Base-by-base conservation (phyloP, 306 rosid species). In the Fragaria nilgerrensis region DNA sequence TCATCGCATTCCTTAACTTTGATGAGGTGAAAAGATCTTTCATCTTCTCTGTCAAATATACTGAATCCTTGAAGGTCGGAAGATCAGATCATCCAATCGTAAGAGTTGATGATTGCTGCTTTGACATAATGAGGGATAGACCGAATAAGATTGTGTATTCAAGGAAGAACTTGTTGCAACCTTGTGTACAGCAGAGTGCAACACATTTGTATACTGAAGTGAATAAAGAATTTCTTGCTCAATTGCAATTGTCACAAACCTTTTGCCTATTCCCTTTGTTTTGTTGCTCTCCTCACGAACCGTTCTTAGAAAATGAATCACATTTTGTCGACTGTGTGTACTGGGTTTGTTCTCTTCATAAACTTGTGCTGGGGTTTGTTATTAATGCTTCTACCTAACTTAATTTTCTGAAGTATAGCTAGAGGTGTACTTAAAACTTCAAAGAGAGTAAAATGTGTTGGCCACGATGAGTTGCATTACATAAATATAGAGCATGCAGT, bases 1-100 rank as follows among this genome's bases (percentile, higher is more conserved):
- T 48, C 22, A 82, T 72, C 71, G n/a, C 74, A 73, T 84, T 84
- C 80, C 83, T 50, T 10, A n/a, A 74, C 81, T 67, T 72, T 50
- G 65, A 50, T 52, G 77, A 74, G 86, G 80, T 85, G 48, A 55
- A 47, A 43, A 36, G 13, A 39, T 62, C 68, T 62, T 63, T 73
- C 29, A 56, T 59, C 45, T 61, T 71, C 77, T 27, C 32, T 17
- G 78, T 29, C 14, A 64, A 17, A 76, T 68, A 52, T 70, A 44
- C 64, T 56, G 78, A 22, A 23, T 36, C 64, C 15, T 17, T 32
- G 23, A 13, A 37, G 63, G 37, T 20, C 44, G 71, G n/a, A 58
- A 78, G 70, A 69, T 58, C 9, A 13, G 22, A 77, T 36, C 8
- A 12, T 77, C 44, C 80, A 53, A 27, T n/a, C 16, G 20, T 11